Base-by-base conservation (phyloP, 108 stramenopile genomes). In the Asterionellopsis glacialis region DNA sequence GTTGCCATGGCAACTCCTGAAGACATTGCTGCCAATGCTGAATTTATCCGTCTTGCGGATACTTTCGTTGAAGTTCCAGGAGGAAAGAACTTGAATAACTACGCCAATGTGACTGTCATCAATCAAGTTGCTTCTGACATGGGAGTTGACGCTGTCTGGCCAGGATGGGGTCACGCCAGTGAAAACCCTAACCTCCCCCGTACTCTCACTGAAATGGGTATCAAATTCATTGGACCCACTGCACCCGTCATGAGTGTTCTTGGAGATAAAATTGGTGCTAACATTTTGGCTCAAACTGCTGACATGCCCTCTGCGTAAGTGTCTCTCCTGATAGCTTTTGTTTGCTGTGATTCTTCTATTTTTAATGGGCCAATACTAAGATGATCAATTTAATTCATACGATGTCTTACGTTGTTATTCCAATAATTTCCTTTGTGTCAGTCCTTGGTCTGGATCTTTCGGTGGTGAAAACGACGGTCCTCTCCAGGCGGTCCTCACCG, bases 1-100 rank as follows among this genome's bases (percentile, higher is more conserved):
- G 95, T 98, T 11, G 98, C 93, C 70, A 98, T 98, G 98, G 98
- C 98, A 44, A 97, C 96, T 24, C 93, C 96, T 24, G 98, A 98
- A 74, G 96, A 93, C 77, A 42, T 94, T 45, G 96, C 88, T 79
- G 98, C 98, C 28, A 98, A 98, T 66, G 98, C 98, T 27, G 96
- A 98, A 74, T 98, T 96, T 72, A 79, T 97, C 57, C 84, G 98
- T 25, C 70, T 98, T 39, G 96, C 96, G 21, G 98, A 98, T 65
- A 80, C 86, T 51, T 95, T 84, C 67, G 91, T 95, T 0, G 93
- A 97, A 59, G 94, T 96, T 24, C 94, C 95, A 1, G 97, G 80
- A 18, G 95, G 95, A 26, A 80, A 79, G 69, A 96, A 92, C 77
- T 55, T 69, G 45, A 95, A 95, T 70, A 96, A 96, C 82, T 95